Evolutionary conservation across 768 basidiomycete species (phyloP), one percentile per base, ranked within the genome.

Genomic region (Kwoniella bestiolae): DNA sequence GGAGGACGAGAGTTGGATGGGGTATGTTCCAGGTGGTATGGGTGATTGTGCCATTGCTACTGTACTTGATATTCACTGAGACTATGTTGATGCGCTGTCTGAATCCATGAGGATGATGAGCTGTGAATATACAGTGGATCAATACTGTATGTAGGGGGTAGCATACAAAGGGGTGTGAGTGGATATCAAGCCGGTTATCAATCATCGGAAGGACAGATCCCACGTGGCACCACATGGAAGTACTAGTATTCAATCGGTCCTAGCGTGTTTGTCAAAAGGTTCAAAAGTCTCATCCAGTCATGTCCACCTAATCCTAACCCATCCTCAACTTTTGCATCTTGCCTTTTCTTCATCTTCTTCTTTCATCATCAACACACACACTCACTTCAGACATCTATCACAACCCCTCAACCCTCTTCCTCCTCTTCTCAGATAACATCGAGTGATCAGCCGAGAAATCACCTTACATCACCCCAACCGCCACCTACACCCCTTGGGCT

Each of bases 11-110:
- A 67, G n/a, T 21, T 28, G 55, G 25, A 66, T 28, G 8, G 62
- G 66, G 58, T 56, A 69, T 53, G 58, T 53, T 14, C 58, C 60
- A 6, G 26, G 5, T 16, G 67, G 59, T 25, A 67, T 45, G 46
- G 18, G 38, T 35, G 41, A 63, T 63, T 12, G 61, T 61, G 45
- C 35, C 53, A 61, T 53, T 32, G 47, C 16, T 7, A 32, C 7
- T 29, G 3, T n/a, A 21, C 5, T 44, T 29, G 41, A 8, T 28
- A 9, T 14, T 47, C n/a, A n/a, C n/a, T n/a, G n/a, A n/a, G 14
- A n/a, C 34, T 21, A 31, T n/a, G 50, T 53, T 12, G 4, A 12
- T 7, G n/a, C 51, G 16, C 28, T 11, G 25, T 14, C 28, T 14
- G n/a, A n/a, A n/a, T n/a, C n/a, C n/a, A n/a, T n/a, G n/a, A n/a